Conservation (phyloP, 225 moss, liverwort and hornwort genomes). For the Bryoerythrophyllum caledonicum region DNA sequence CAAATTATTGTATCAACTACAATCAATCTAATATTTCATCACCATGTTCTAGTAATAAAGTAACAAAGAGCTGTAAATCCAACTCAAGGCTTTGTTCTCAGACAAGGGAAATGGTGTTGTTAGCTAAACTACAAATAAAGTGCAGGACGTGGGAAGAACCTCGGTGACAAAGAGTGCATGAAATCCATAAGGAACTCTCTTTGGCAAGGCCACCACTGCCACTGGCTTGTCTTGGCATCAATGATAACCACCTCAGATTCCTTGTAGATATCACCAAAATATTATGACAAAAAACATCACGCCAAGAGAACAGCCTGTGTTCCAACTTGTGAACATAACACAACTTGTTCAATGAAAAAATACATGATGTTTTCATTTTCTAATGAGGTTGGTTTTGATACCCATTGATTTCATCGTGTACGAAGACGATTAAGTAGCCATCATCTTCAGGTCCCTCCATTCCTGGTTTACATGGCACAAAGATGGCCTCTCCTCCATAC, state of each 20-base stretch:
- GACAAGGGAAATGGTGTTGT: too few species aligned
- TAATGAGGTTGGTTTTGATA: slow-evolving; percentile 25
- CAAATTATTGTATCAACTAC: too few species aligned
- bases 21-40: too few species aligned
- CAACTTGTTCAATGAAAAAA: background rate
- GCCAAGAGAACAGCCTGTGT: too few species aligned
- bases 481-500: slow-evolving; percentile 69
- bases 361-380: too few species aligned
- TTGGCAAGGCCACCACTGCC: slow-evolving; percentile 61
- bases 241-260: slow-evolving; percentile 72
- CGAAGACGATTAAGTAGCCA: slow-evolving; percentile 75
- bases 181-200: slow-evolving; percentile 73
- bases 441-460: slow-evolving; percentile 72
- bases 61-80: too few species aligned
- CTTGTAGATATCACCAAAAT: slow-evolving; percentile 41
- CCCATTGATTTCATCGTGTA: slow-evolving; percentile 61
- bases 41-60: too few species aligned
- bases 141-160: slow-evolving; percentile 28
- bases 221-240: slow-evolving; percentile 80
- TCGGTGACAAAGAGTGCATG: slow-evolving; percentile 75
- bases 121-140: background rate
- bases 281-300: background rate
- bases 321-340: background rate
- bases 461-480: slow-evolving; percentile 58
- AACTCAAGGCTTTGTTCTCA: too few species aligned